Conservation (phyloP, 495 filamentous ascomycete genomes). For the Annulohypoxylon stygium region DNA sequence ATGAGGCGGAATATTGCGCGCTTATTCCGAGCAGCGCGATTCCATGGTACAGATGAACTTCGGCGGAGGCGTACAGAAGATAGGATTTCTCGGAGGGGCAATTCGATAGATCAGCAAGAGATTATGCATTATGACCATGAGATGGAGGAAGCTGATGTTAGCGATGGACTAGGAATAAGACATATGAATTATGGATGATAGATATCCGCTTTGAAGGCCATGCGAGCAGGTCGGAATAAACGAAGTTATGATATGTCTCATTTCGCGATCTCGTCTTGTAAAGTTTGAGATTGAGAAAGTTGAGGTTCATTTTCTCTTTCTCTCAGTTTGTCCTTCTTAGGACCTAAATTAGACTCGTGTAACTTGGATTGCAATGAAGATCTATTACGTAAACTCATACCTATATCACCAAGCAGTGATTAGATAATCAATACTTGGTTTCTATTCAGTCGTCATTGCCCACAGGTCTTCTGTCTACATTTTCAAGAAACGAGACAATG, state of each 20-base stretch:
- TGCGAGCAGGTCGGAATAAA: background rate
- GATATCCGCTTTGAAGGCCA: background rate
- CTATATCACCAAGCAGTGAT: background rate
- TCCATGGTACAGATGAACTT: background rate
- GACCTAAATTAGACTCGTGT: too few relatives aligned
- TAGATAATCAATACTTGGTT: background rate
- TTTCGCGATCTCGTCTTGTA: background rate
- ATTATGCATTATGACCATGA: background rate
- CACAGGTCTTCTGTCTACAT: too few relatives aligned
- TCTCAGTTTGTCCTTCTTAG: too few relatives aligned
- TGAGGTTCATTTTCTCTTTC: slow-evolving; percentile 1
- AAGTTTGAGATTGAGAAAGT: background rate
- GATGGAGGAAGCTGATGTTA: slow-evolving; percentile 33
- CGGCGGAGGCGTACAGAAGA: slow-evolving; percentile 9
- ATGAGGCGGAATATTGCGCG: slow-evolving; percentile 38
- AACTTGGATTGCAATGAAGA: too few relatives aligned
- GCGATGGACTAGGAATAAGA: slow-evolving; percentile 25
- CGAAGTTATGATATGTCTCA: background rate
- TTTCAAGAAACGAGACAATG: too few relatives aligned
- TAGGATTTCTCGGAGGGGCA: background rate
- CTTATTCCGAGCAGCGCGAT: slow-evolving; percentile 28
- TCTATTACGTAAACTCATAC: background rate
- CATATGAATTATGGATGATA: background rate
- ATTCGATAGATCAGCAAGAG: slow-evolving; percentile 7
- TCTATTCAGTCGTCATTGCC: background rate